These are phyloP conservation scores for Pulchroboletus neoregius DNA, from an alignment of 1,284 basidiomycete genomes.

Conservation along the genomic window DNA sequence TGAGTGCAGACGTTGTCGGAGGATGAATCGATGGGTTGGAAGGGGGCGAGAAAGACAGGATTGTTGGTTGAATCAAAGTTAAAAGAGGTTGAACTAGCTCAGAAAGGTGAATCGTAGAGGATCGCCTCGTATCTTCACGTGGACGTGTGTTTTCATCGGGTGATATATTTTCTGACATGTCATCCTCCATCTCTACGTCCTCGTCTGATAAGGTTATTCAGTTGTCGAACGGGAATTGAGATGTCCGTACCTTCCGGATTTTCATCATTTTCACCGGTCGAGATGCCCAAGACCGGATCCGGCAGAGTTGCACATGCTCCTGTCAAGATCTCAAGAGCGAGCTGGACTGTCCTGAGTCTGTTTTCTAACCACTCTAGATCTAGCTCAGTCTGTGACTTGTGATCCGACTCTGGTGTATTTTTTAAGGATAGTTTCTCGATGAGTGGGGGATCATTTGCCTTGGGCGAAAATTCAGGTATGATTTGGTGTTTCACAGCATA, in stretches of 20 bases:
- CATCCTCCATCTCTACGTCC: conserved; percentile 35
- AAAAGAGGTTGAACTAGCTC: conserved; percentile 60
- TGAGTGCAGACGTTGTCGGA: conserved; percentile 79
- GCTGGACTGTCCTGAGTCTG: conserved; percentile 67
- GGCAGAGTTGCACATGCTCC: conserved; percentile 85
- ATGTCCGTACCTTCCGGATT: conserved; percentile 34
- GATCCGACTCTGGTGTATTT: conserved; percentile 63
- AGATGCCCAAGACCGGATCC: conserved; percentile 50
- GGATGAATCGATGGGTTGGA: conserved; percentile 68
- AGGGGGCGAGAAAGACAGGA: conserved; percentile 77
- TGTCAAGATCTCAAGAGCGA: conserved; percentile 83
- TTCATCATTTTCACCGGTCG: conserved; percentile 36
- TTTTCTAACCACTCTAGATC: conserved; percentile 75
- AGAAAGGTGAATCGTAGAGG: conserved; percentile 41
- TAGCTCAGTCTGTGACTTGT: conserved; percentile 63
- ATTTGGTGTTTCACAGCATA: not conserved
- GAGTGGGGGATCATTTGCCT: conserved; percentile 46
- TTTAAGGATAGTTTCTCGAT: conserved; percentile 59
- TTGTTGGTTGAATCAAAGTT: conserved; percentile 63
- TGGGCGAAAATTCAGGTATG: conserved; percentile 4
- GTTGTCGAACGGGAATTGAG: not conserved
- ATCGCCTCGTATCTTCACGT: conserved; percentile 20
- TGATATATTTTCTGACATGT: conserved; percentile 35
- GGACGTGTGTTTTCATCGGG: conserved; percentile 27
- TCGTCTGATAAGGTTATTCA: conserved; percentile 12